Base-by-base conservation (phyloP, 2,329 filamentous ascomycete genomes). In the Raffaelea ambrosiae region DNA sequence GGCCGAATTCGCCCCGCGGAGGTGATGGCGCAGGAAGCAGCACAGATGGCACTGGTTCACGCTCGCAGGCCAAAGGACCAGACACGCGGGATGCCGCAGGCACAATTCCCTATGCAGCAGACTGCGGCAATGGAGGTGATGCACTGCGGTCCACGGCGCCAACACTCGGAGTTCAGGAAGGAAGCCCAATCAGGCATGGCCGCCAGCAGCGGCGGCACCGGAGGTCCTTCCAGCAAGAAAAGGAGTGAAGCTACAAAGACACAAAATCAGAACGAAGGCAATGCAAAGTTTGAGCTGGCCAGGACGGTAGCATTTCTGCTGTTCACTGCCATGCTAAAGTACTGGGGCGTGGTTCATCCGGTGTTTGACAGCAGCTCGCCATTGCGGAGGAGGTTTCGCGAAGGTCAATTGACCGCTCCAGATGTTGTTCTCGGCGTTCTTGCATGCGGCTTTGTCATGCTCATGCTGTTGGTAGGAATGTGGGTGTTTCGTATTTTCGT, bases 281-380 rank as follows among this genome's bases (percentile, higher is more conserved):
- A 46, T 14, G 44, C 35, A 9, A 22, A 35, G 7, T n/a, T 47
- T 3, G 46, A 47, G 1, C 13, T 53, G 16, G 20, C 45, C 35
- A 44, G 33, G 18, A 43, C 40, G 7, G 38, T 40, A 16, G 49
- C 23, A n/a, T 21, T 53, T 38, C 23, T 61, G 31, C 35, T 60
- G 23, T 42, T 55, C 33, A n/a, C 23, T 18, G 19, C 40, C 2
- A 19, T 54, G 36, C 21, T 39, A 21, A 51, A 43, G 23, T 71
- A 68, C 55, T 68, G 60, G 65, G 49, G 47, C 38, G 50, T 63
- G 13, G 60, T 71, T 16, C 55, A 55, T 43, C 68, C 68, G 2
- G 65, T 70, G 13, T 67, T 72, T 49, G 56, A 68, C 54, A 52
- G 54, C 8, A 53, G 59, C 3, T 71, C 68, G 23, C 56, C 61